Conservation (phyloP, 139 green algal species). For the Diplosphaera chodatii region DNA sequence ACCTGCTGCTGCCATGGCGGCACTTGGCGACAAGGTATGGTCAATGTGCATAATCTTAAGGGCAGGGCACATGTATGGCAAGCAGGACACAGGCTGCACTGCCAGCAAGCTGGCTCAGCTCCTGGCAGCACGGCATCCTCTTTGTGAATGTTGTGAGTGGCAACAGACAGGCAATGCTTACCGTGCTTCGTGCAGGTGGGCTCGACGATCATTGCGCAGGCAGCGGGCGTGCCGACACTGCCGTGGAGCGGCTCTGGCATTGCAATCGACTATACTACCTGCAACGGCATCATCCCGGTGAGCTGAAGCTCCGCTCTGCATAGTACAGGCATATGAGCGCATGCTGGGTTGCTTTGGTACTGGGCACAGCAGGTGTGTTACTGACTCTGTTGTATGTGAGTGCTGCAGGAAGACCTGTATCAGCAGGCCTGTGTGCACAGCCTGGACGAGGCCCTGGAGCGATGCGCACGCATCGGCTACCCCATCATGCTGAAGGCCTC, state of each 20-base stretch:
- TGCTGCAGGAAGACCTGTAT: background rate
- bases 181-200: constrained; percentile 68
- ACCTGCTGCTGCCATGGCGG: constrained; percentile 67
- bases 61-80: no score
- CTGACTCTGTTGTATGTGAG: no score
- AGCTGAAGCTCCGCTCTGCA: no score
- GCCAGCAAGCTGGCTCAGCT: no score
- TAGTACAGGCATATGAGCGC: no score
- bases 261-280: constrained; percentile 54
- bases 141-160: no score
- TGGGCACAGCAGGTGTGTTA: no score
- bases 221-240: constrained; percentile 85
- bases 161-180: no score
- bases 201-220: constrained; percentile 92
- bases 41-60: no score
- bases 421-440: constrained; percentile 60
- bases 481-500: constrained; percentile 96
- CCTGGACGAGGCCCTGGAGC: constrained; percentile 61
- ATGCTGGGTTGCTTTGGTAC: no score
- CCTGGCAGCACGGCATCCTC: no score
- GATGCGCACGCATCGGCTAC: constrained; percentile 79
- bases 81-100: no score
- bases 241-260: constrained; percentile 85
- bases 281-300: constrained; percentile 62
- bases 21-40: constrained; percentile 90